A percentile compares a stretch with the other conserved stretches of the same genome.
Evolutionary conservation across 2,329 filamentous ascomycete genomes (phyloP).

Genomic region (Trichoderma koningiopsis): DNA sequence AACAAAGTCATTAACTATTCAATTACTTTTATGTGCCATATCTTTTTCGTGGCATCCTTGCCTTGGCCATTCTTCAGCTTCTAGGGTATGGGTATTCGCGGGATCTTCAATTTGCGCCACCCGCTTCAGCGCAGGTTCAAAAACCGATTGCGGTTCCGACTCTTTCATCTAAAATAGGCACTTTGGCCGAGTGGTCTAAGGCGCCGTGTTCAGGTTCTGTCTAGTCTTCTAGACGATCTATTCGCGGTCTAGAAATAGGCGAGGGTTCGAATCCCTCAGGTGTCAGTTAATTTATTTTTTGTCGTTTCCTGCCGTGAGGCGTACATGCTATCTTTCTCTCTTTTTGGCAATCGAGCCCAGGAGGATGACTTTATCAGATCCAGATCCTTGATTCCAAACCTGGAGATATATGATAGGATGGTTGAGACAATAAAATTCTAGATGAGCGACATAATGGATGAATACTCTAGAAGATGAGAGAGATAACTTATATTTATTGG

Average conservation of each 20-base stretch:
- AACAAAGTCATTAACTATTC: too few relatives aligned
- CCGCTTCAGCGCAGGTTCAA: background rate
- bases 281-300: conserved; percentile 29
- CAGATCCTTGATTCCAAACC: too few relatives aligned
- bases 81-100: background rate
- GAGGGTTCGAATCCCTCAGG: conserved; percentile 39
- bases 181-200: conserved; percentile 35
- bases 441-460: too few relatives aligned
- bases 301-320: background rate
- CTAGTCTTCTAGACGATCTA: background rate
- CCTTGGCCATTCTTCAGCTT: background rate
- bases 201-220: conserved; percentile 31
- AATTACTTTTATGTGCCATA: background rate
- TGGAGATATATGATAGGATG: too few relatives aligned
- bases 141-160: background rate
- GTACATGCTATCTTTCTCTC: background rate
- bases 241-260: conserved; percentile 37
- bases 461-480: too few relatives aligned
- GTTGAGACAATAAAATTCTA: too few relatives aligned
- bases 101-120: background rate
- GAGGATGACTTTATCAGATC: too few relatives aligned
- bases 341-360: too few relatives aligned
- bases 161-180: conserved; percentile 28
- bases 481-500: too few relatives aligned
- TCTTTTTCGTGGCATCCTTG: too few relatives aligned